Evolutionary conservation across 495 filamentous ascomycete species (phyloP).

Genomic region (Daldinia concentrica): DNA sequence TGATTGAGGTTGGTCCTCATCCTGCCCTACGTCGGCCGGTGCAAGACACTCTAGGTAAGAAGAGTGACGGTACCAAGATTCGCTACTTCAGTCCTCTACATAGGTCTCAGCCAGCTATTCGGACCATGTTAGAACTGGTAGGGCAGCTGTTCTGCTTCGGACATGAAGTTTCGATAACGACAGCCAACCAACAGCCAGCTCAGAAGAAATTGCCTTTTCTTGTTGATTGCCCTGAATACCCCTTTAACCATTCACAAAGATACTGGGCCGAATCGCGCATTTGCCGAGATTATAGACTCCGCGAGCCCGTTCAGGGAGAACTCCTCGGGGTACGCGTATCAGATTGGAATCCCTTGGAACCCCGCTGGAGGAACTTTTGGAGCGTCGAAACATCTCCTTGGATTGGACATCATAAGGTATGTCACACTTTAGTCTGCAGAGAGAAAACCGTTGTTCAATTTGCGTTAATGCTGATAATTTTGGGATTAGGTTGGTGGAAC

Average conservation of each 20-base stretch:
- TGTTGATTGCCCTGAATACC: slow-evolving; percentile 48
- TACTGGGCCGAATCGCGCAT: slow-evolving; percentile 56
- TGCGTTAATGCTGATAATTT: neutral
- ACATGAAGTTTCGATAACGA: slow-evolving; percentile 26
- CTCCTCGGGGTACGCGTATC: slow-evolving; percentile 53
- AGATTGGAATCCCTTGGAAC: slow-evolving; percentile 52
- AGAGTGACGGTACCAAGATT: neutral
- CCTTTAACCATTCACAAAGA: slow-evolving; percentile 52
- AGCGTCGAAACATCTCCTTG: slow-evolving; percentile 54
- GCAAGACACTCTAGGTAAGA: slow-evolving; percentile 53
- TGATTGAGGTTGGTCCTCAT: slow-evolving; percentile 70
- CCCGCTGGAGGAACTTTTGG: slow-evolving; percentile 56
- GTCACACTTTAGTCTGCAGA: neutral
- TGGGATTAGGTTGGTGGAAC: slow-evolving; percentile 2
- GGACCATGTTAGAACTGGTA: slow-evolving; percentile 39
- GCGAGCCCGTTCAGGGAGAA: slow-evolving; percentile 50
- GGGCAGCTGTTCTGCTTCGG: slow-evolving; percentile 51
- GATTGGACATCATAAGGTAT: slow-evolving; percentile 53
- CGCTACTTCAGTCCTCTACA: slow-evolving; percentile 45
- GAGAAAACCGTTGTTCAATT: neutral
- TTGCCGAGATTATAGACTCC: slow-evolving; percentile 54
- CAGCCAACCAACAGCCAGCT: slow-evolving; percentile 27
- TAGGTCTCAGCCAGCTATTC: slow-evolving; percentile 38
- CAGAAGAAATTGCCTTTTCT: slow-evolving; percentile 41
- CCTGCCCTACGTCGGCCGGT: slow-evolving; percentile 60